Percentiles rank a stretch among this genome's conserved stretches.
phyloP scores from a whole-genome alignment of 768 basidiomycete species.

The Mycena vitilis region DNA sequence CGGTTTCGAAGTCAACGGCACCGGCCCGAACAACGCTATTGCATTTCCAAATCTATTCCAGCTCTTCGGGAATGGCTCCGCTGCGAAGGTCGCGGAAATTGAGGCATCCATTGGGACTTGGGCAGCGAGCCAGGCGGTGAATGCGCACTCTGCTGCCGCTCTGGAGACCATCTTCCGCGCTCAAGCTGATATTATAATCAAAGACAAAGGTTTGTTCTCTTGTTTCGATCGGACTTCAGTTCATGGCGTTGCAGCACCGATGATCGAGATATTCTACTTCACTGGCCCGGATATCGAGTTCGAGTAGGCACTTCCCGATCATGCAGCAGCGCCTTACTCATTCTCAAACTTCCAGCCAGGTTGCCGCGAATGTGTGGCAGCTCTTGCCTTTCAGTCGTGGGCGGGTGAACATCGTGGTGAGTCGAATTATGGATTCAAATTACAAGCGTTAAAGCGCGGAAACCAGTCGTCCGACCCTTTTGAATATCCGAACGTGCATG shows the following conservation, averaged over 20 bases:
- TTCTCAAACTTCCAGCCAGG: slow-evolving; percentile 9
- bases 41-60: slow-evolving; percentile 63
- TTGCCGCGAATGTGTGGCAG: slow-evolving; percentile 62
- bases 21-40: slow-evolving; percentile 60
- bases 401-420: slow-evolving; percentile 43
- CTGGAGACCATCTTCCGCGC: slow-evolving; percentile 55
- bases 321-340: background rate
- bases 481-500: slow-evolving; percentile 56
- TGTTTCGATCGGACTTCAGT: background rate
- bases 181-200: slow-evolving; percentile 59
- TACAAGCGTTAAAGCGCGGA: background rate
- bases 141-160: slow-evolving; percentile 52
- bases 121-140: slow-evolving; percentile 55
- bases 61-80: slow-evolving; percentile 51
- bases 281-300: slow-evolving; percentile 29
- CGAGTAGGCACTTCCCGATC: background rate
- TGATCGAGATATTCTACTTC: slow-evolving; percentile 58
- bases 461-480: slow-evolving; percentile 59
- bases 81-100: slow-evolving; percentile 48
- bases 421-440: background rate
- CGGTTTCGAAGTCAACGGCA: slow-evolving; percentile 52
- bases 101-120: slow-evolving; percentile 49
- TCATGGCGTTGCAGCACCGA: slow-evolving; percentile 47
- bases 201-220: slow-evolving; percentile 52
- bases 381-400: slow-evolving; percentile 69